Evolutionary conservation across 495 filamentous ascomycete species (phyloP).

Genomic region (Lasiosphaeria miniovina): DNA sequence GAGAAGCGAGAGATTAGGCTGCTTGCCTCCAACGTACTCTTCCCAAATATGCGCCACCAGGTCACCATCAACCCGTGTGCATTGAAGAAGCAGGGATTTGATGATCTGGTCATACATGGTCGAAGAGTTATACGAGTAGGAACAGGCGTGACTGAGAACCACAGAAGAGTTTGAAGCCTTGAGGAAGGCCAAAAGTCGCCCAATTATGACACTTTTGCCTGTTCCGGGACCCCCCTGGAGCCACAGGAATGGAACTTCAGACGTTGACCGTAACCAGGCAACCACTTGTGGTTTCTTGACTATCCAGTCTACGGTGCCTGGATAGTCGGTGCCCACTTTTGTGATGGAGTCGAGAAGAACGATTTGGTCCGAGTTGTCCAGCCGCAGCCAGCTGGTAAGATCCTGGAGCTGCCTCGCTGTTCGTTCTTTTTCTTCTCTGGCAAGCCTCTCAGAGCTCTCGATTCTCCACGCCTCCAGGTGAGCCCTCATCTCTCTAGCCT

Average conservation of each 20-base stretch:
- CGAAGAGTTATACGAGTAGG: slow-evolving; percentile 28
- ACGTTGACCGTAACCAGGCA: slow-evolving; percentile 22
- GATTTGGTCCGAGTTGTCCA: slow-evolving; percentile 29
- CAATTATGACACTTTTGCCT: slow-evolving; percentile 32
- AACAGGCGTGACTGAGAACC: slow-evolving; percentile 30
- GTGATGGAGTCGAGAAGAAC: slow-evolving; percentile 22
- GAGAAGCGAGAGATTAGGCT: slow-evolving; percentile 13
- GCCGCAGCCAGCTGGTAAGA: slow-evolving; percentile 29
- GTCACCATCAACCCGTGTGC: slow-evolving; percentile 20
- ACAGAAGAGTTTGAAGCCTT: slow-evolving; percentile 4
- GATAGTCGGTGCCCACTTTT: slow-evolving; percentile 16
- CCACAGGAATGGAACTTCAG: slow-evolving; percentile 20
- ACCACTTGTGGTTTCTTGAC: slow-evolving; percentile 20
- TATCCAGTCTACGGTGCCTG: slow-evolving; percentile 32
- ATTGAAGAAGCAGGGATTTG: slow-evolving; percentile 28
- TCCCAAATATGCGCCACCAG: slow-evolving; percentile 27
- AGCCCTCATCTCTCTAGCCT: slow-evolving; percentile 21
- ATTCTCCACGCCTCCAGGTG: slow-evolving; percentile 18
- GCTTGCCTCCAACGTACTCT: slow-evolving; percentile 20
- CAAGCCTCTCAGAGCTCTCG: slow-evolving; percentile 21
- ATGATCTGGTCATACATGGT: slow-evolving; percentile 31
- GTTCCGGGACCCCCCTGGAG: slow-evolving; percentile 30
- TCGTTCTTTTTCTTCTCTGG: slow-evolving; percentile 19
- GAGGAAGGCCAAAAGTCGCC: slow-evolving; percentile 25
- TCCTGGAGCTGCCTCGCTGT: slow-evolving; percentile 19